Percentiles rank a stretch among this genome's conserved stretches.
These are phyloP conservation scores for Tylopilus plumbeoviolaceoides DNA, from an alignment of 768 basidiomycete genomes.

Conservation along the genomic window DNA sequence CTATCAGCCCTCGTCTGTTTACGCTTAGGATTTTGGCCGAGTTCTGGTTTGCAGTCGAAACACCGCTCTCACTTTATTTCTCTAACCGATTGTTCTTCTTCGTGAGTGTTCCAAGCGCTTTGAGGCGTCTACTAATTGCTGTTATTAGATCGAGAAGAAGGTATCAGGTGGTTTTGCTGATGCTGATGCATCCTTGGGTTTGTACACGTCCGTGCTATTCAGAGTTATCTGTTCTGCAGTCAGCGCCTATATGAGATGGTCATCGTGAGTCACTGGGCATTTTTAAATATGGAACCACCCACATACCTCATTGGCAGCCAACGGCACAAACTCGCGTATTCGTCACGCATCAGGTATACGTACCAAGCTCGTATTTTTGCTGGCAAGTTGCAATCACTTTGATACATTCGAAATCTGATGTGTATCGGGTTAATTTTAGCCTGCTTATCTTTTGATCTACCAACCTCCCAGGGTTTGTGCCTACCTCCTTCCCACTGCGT, in stretches of 20 bases:
- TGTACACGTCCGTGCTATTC: constrained; percentile 12
- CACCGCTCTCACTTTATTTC: constrained; percentile 19
- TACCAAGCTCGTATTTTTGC: constrained; percentile 19
- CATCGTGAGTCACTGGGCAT: constrained; percentile 13
- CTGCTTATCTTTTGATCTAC: constrained; percentile 16
- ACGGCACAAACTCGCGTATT: constrained; percentile 2
- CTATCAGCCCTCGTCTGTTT: constrained; percentile 20
- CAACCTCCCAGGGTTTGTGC: constrained; percentile 6
- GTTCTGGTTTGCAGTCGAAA: constrained; percentile 20
- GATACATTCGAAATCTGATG: background rate
- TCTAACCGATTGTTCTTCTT: constrained; percentile 19
- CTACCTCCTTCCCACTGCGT: background rate
- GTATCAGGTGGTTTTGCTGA: constrained; percentile 1
- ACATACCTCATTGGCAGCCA: background rate
- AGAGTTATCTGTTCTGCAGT: constrained; percentile 17
- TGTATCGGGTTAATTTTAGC: constrained; percentile 1
- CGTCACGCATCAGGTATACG: constrained; percentile 18
- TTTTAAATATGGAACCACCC: background rate
- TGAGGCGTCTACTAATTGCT: background rate
- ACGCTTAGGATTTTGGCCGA: constrained; percentile 2
- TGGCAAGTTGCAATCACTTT: constrained; percentile 2
- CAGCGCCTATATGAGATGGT: constrained; percentile 12
- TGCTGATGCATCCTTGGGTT: background rate
- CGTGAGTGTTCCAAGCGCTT: constrained; percentile 7
- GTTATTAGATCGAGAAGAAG: constrained; percentile 20